Percentiles rank a stretch among this genome's conserved stretches.
These are phyloP conservation scores for Albifimbria verrucaria DNA, from an alignment of 2,329 filamentous ascomycete species.

Conservation along the genomic window DNA sequence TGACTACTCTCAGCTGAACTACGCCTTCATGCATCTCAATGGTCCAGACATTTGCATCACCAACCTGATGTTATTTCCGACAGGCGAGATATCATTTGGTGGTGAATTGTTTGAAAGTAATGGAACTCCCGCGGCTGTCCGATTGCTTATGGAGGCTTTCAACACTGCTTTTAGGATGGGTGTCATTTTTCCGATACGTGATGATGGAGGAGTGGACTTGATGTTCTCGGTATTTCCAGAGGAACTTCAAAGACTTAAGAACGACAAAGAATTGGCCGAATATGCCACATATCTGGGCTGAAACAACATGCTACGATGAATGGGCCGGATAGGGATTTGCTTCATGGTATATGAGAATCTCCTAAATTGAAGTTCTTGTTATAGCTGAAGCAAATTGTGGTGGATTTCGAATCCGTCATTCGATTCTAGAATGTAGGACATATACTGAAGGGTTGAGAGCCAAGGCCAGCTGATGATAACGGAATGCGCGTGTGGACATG, in stretches of 20 bases:
- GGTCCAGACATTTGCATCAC: constrained; percentile 25
- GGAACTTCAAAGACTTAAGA: background rate
- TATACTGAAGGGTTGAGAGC: too few relatives aligned
- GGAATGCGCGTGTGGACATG: too few relatives aligned
- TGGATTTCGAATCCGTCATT: too few relatives aligned
- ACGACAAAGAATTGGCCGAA: background rate
- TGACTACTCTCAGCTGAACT: constrained; percentile 19
- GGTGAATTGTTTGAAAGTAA: constrained; percentile 1
- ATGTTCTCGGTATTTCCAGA: background rate
- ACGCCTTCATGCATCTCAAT: constrained; percentile 22
- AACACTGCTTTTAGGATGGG: background rate
- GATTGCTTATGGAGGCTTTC: background rate
- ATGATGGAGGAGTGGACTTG: background rate
- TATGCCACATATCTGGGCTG: background rate
- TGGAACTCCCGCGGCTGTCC: background rate
- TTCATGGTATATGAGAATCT: background rate
- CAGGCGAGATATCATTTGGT: constrained; percentile 24
- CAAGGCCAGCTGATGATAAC: too few relatives aligned
- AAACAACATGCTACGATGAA: too few relatives aligned
- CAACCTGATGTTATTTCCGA: constrained; percentile 25
- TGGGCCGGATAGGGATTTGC: too few relatives aligned
- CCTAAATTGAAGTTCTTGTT: background rate
- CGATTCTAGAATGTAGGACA: too few relatives aligned
- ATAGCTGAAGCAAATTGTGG: too few relatives aligned
- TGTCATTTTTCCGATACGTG: background rate